Percentiles rank a stretch among this genome's conserved stretches.
Evolutionary conservation across 176 grass and related monocot species (phyloP).

Genomic region (Pontederia paniculata): DNA sequence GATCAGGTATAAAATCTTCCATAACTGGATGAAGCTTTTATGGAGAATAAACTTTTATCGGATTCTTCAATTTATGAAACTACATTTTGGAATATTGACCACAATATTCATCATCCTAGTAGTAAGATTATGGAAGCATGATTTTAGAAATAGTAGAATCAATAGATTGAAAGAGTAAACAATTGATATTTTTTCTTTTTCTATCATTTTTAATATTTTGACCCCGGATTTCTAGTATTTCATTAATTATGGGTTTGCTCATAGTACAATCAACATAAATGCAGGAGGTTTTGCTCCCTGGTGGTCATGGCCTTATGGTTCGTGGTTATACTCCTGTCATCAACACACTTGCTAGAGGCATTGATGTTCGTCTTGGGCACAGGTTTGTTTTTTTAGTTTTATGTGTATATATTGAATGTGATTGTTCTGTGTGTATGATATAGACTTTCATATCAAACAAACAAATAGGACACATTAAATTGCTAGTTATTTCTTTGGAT

Average conservation of each 20-base stretch:
- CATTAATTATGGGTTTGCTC: too few species aligned
- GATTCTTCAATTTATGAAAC: too few species aligned
- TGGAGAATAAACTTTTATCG: not conserved
- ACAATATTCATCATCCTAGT: not conserved
- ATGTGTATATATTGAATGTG: too few species aligned
- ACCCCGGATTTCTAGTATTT: not conserved
- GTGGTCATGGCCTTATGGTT: conserved; percentile 98
- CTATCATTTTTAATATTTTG: conserved; percentile 11
- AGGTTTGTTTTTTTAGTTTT: conserved; percentile 29
- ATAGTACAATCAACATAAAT: conserved; percentile 1
- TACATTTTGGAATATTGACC: not conserved
- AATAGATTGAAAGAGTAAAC: too few species aligned
- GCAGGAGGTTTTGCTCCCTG: conserved; percentile 92
- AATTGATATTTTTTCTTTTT: not conserved
- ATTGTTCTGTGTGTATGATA: too few species aligned
- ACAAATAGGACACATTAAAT: too few species aligned
- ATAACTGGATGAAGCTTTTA: not conserved
- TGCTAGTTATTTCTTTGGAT: not conserved
- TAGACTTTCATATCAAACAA: too few species aligned
- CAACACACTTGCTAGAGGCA: conserved; percentile 87
- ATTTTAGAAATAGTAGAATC: too few species aligned
- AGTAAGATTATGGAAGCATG: not conserved
- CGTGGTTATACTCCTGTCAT: conserved; percentile 93
- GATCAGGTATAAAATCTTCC: conserved; percentile 41
- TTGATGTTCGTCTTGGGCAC: conserved; percentile 76